Percentiles rank a stretch among this genome's conserved stretches.
Conservation (phyloP, 2,329 filamentous ascomycete genomes). For the Trichoderma afroharzianum region DNA sequence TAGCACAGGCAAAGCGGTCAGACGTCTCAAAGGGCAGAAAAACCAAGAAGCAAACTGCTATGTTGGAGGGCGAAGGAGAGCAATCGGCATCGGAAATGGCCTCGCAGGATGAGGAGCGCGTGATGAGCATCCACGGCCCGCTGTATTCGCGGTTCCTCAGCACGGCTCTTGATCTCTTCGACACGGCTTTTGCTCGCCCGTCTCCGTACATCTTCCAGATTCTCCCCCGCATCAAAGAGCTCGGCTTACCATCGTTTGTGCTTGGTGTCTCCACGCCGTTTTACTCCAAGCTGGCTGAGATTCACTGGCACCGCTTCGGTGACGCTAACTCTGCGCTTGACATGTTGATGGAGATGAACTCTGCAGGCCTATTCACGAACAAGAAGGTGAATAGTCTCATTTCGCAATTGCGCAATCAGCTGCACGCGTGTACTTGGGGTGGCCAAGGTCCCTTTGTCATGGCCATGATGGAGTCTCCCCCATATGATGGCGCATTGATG, state of each 20-base stretch:
- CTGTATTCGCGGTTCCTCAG: constrained; percentile 62
- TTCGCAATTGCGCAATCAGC: constrained; percentile 29
- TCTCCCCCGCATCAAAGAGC: constrained; percentile 62
- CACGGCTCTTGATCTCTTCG: constrained; percentile 53
- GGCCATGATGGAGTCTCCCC: constrained; percentile 36
- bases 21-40: constrained; percentile 18
- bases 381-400: constrained; percentile 29
- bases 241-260: constrained; percentile 67
- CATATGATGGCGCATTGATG: constrained; percentile 30
- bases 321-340: constrained; percentile 54
- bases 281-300: constrained; percentile 63
- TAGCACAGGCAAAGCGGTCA: constrained; percentile 34
- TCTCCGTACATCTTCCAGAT: constrained; percentile 60
- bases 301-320: constrained; percentile 59
- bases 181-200: constrained; percentile 51
- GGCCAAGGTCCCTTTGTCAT: constrained; percentile 37
- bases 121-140: constrained; percentile 57
- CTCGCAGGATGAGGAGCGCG: constrained; percentile 28
- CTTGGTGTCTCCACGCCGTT: constrained; percentile 67
- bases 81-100: not conserved
- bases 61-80: constrained; percentile 18
- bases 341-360: constrained; percentile 63
- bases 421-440: constrained; percentile 36
- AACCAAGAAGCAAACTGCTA: not conserved
- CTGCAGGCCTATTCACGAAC: constrained; percentile 58